Conservation (phyloP, 345 rosid species). For the Alliaria petiolata region DNA sequence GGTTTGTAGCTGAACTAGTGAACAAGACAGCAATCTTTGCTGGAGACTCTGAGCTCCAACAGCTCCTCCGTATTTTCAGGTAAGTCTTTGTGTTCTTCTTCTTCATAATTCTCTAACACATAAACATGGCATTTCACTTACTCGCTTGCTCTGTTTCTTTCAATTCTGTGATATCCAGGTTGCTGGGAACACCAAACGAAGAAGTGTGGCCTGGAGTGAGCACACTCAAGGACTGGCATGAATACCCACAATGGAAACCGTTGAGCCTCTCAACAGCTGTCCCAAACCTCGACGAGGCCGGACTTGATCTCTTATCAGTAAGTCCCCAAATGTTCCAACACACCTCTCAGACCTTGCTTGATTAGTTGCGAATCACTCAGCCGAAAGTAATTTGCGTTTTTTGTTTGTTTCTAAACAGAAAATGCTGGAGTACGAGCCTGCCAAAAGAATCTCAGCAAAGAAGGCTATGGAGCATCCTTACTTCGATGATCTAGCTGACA, state of each 20-base stretch:
- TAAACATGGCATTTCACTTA: not conserved
- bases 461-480: conserved; percentile 94
- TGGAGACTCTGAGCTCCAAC: conserved; percentile 95
- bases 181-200: conserved; percentile 94
- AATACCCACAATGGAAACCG: conserved; percentile 93
- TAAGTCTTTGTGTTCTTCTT: conserved; percentile 20
- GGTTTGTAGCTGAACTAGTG: conserved; percentile 65
- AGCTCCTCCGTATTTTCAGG: conserved; percentile 95
- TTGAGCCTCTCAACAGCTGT: conserved; percentile 64
- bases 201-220: conserved; percentile 94
- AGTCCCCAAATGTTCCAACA: conserved; percentile 23
- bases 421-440: conserved; percentile 86
- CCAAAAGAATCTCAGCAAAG: conserved; percentile 84
- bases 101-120: not conserved
- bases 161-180: conserved; percentile 36
- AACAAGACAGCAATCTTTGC: conserved; percentile 85
- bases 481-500: conserved; percentile 64
- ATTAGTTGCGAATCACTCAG: not conserved
- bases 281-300: conserved; percentile 62
- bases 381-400: not conserved
- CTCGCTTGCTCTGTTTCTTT: not conserved
- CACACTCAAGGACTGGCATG: conserved; percentile 91
- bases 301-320: conserved; percentile 75
- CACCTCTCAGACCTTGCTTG: not conserved
- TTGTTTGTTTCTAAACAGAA: conserved; percentile 46